These are phyloP conservation scores for Simmondsia chinensis DNA, from an alignment of 148 eudicot species.

Conservation along the genomic window DNA sequence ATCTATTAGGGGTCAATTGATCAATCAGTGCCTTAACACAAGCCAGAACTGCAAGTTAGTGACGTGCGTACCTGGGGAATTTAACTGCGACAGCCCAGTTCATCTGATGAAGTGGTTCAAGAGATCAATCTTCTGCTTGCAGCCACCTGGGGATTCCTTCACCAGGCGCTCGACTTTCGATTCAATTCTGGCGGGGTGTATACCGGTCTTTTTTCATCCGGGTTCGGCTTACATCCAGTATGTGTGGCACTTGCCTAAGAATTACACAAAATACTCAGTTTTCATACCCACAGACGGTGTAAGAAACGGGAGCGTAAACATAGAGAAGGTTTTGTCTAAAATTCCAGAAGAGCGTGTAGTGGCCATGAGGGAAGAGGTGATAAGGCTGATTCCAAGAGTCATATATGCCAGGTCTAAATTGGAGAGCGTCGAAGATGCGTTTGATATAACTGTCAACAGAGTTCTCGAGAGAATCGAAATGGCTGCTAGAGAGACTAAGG, in stretches of 20 bases:
- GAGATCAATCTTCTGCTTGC: constrained; percentile 32
- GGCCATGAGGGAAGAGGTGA: constrained; percentile 26
- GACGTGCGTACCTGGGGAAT: constrained; percentile 4
- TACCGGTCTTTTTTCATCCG: constrained; percentile 33
- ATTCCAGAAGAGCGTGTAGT: constrained; percentile 6
- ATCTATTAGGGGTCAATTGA: constrained; percentile 22
- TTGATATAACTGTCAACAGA: constrained; percentile 20
- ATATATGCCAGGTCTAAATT: constrained; percentile 16
- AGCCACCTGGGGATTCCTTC: constrained; percentile 28
- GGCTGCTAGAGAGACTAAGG: constrained; percentile 5
- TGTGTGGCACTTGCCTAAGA: constrained; percentile 36
- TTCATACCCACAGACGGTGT: constrained; percentile 16
- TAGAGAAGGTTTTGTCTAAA: constrained; percentile 12
- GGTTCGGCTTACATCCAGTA: constrained; percentile 31
- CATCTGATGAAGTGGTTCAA: constrained; percentile 13
- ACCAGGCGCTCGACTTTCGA: constrained; percentile 35
- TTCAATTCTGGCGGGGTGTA: constrained; percentile 43
- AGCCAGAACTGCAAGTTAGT: constrained; percentile 16
- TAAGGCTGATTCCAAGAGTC: constrained; percentile 25
- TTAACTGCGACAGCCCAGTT: constrained; percentile 10
- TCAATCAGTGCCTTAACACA: constrained; percentile 20
- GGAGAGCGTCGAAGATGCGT: constrained; percentile 22
- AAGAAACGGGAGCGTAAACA: constrained; percentile 7
- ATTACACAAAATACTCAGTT: constrained; percentile 28
- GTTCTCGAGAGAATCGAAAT: constrained; percentile 14